Base-by-base conservation (phyloP, 176 grass and related monocot species). In the Musa troglodytarum region DNA sequence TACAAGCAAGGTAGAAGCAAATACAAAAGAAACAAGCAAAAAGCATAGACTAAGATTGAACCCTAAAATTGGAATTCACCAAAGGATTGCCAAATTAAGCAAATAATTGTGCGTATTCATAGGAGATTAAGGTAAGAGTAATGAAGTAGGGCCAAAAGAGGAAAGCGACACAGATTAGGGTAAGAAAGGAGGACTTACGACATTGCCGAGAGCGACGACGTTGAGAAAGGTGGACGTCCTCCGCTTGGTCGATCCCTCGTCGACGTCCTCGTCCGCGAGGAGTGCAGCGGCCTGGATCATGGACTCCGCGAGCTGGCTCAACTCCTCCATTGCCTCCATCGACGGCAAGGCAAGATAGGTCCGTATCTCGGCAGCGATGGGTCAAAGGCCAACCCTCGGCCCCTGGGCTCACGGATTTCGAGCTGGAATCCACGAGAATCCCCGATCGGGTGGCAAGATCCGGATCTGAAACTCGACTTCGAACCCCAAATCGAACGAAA, bases 241-340 rank as follows among this genome's bases (percentile, higher is more conserved):
- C 76, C 81, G n/a, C 22, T 91, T 67, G 69, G 79, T 76, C 52
- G 88, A 54, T 15, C 72, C 34, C 23, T 82, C 84, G 65, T 94
- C 95, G 5, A 88, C 68, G 81, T 99, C 95, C 54, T 94, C 95
- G 75, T 94, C 90, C 15, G 90, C 95, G 13, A 99, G 88, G 68
- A 99, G 87, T 1, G 95, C 83, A 10, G 95, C 81, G 16, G 95
- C 95, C 86, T 94, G 90, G 71, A 89, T 76, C 84, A 99, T 94
- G 81, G 95, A 88, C 74, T 94, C 90, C 19, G 84, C 81, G 53
- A 99, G 95, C 76, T 92, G 78, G 25, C 84, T 85, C 78, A 99
- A 83, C 71, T 99, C 95, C 73, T 92, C 88, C 78, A 99, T 89
- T 64, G 90, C 90, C 78, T 99, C 95, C 95, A 99, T 98, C 59